These are phyloP conservation scores for Skeletonema marinoi DNA, from an alignment of 108 stramenopile genomes.

Conservation along the genomic window DNA sequence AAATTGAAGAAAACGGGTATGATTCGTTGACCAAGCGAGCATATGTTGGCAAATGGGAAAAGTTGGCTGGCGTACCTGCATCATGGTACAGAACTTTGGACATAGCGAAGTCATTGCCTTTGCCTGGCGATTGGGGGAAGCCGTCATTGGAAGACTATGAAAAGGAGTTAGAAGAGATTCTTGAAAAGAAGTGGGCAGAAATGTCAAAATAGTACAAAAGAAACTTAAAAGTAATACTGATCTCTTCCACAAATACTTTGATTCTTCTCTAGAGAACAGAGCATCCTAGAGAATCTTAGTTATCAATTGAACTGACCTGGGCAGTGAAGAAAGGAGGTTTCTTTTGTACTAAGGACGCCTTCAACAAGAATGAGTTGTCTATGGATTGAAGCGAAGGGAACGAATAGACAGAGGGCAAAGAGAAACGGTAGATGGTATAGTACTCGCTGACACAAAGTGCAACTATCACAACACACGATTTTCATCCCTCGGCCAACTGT, in stretches of 20 bases:
- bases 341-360: no score
- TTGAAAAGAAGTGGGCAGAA: conserved; percentile 32
- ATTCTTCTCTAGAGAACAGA: no score
- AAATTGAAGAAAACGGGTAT: conserved; percentile 94
- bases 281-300: no score
- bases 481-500: no score
- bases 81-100: conserved; percentile 92
- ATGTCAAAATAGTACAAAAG: not conserved
- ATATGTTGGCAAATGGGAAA: conserved; percentile 95
- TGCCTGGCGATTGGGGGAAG: conserved; percentile 71
- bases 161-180: conserved; percentile 32
- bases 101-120: conserved; percentile 68
- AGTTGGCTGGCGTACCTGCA: conserved; percentile 91
- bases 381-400: no score
- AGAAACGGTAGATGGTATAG: no score
- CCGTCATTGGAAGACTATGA: conserved; percentile 51
- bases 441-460: no score
- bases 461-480: no score
- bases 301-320: no score
- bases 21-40: conserved; percentile 94
- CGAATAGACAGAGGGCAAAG: no score
- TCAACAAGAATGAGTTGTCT: no score
- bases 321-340: no score
- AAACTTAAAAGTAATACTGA: not conserved
- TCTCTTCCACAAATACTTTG: not conserved